These are phyloP conservation scores for Xylariaceae sp. DNA, from an alignment of 2,329 filamentous ascomycete genomes.

Conservation along the genomic window DNA sequence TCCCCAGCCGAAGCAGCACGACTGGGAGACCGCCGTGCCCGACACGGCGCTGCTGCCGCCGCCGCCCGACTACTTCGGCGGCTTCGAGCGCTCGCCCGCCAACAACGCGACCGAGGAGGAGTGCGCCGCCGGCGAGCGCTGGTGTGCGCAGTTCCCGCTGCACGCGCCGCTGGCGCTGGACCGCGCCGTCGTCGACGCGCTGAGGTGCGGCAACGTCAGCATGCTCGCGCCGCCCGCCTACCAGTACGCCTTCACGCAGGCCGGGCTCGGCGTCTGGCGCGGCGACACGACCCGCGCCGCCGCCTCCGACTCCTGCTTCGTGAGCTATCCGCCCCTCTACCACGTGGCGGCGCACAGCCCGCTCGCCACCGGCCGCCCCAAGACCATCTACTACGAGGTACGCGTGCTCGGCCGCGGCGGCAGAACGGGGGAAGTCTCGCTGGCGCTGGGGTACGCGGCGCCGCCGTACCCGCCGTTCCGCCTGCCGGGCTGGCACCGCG, in stretches of 20 bases:
- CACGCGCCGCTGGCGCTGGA: slow-evolving; percentile 54
- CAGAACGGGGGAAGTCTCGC: slow-evolving; percentile 43
- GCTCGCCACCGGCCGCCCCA: slow-evolving; percentile 42
- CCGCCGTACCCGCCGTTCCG: slow-evolving; percentile 78
- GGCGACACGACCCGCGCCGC: slow-evolving; percentile 42
- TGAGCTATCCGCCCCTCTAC: slow-evolving; percentile 72
- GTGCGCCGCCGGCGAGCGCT: slow-evolving; percentile 65
- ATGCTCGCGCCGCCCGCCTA: slow-evolving; percentile 56
- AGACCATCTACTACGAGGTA: slow-evolving; percentile 74
- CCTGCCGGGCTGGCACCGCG: slow-evolving; percentile 80
- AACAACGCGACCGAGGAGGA: slow-evolving; percentile 70
- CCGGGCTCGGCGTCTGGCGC: slow-evolving; percentile 56
- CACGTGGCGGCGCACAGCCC: slow-evolving; percentile 62
- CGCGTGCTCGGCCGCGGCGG: slow-evolving; percentile 49
- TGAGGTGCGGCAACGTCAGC: slow-evolving; percentile 49
- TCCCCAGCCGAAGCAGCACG: slow-evolving; percentile 51
- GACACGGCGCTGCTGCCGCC: slow-evolving; percentile 74
- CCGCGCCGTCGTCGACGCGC: slow-evolving; percentile 23
- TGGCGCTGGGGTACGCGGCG: slow-evolving; percentile 72
- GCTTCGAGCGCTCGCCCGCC: slow-evolving; percentile 65
- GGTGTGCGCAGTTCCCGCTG: slow-evolving; percentile 66
- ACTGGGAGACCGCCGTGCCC: slow-evolving; percentile 72
- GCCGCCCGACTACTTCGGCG: slow-evolving; percentile 67
- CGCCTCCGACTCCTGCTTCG: slow-evolving; percentile 65
- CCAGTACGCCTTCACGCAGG: slow-evolving; percentile 49